Base-by-base conservation (phyloP, 1,284 basidiomycete genomes). In the Apiotrichum sp. region DNA sequence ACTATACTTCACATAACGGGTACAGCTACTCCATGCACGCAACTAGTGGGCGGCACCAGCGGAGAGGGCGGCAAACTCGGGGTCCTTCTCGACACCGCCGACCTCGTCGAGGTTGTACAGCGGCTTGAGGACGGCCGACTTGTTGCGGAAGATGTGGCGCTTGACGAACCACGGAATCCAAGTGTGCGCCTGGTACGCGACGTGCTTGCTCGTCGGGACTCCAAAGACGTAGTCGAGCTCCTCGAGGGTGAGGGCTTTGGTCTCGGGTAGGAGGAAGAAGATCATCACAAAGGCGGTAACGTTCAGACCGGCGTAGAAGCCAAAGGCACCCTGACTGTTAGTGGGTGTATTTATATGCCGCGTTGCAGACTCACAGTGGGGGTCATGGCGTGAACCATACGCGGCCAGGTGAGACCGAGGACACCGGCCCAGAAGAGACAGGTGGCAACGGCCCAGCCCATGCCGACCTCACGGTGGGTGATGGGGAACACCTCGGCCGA, bases 321-420 rank as follows among this genome's bases (percentile, higher is more conserved):
- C 65, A 70, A 88, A 88, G 4, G 87, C 87, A 50, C 86, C 87
- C 65, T 83, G 82, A 83, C 82, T n/a, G 45, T 46, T 16, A 46
- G 33, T 31, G 57, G 74, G 79, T 6, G 22, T 31, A 22, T n/a
- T n/a, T 3, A 10, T 16, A 41, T 41, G 40, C 40, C 29, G 7
- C 16, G 7, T 10, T 16, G 16, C n/a, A 29, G 4, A 46, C 45
- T 34, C 35, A 47, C 33, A 40, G 45, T 57, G 10, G 65, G 62
- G 0, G 58, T 65, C 76, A 88, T 85, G 0, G 85, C 83, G 3
- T 77, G 77, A 10, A 84, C 67, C 52, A 89, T 78, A 2, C 79
- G 81, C 6, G 87, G 86, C 79, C 85, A 88, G 9, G 70, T 72
- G 53, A 73, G 47, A 50, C 57, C 50, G 16, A 73, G 62, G 16